A percentile compares a stretch with the other conserved stretches of the same genome.
Evolutionary conservation across 208 protist genomes (phyloP).

Genomic region (Trichomonas gallinae): DNA sequence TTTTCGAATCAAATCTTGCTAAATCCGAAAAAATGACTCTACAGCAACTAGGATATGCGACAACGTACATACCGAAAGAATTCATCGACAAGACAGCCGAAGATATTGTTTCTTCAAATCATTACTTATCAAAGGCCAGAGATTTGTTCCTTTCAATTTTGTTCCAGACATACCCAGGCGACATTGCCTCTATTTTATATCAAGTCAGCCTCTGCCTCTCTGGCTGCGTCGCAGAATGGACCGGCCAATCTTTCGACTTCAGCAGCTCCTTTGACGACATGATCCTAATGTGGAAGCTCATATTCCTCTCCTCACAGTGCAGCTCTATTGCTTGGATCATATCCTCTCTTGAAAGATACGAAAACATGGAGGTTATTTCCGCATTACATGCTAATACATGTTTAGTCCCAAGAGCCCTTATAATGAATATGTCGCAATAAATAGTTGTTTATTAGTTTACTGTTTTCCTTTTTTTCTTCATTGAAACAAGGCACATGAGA

Average conservation of each 20-base stretch:
- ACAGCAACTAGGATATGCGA: neutral
- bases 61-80: neutral
- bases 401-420: neutral
- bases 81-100: neutral
- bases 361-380: neutral
- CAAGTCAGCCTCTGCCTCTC: neutral
- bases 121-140: neutral
- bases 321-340: neutral
- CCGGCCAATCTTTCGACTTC: neutral
- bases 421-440: neutral
- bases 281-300: neutral
- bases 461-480: neutral
- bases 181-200: neutral
- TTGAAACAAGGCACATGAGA: neutral
- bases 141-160: neutral
- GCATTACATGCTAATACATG: neutral
- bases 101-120: neutral
- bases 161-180: neutral
- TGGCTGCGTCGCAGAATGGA: neutral
- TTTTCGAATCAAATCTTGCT: neutral
- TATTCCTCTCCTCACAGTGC: neutral
- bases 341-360: neutral
- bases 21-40: neutral
- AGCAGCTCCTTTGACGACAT: neutral
- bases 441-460: neutral